A percentile compares a stretch with the other conserved stretches of the same genome.
phyloP scores from a whole-genome alignment of 805 yeast species.

The Jamesozyma lodderae region DNA sequence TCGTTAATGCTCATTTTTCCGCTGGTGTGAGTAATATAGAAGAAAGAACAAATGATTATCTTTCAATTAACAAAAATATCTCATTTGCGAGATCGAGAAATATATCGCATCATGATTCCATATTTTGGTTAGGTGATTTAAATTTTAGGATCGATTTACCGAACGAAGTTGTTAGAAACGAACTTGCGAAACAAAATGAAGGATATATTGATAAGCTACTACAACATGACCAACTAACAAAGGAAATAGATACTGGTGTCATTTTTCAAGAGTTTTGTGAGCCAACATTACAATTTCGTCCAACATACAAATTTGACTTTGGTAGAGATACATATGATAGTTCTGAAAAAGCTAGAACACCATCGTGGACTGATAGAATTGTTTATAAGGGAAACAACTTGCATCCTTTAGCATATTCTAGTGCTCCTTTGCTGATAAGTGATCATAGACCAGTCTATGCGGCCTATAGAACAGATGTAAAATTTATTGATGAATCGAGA shows the following conservation, averaged over 20 bases:
- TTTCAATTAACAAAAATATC: conserved; percentile 64
- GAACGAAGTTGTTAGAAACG: conserved; percentile 61
- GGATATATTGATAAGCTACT: conserved; percentile 37
- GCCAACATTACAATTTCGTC: conserved; percentile 64
- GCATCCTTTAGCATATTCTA: conserved; percentile 57
- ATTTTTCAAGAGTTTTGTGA: conserved; percentile 74
- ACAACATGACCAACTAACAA: conserved; percentile 68
- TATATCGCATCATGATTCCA: conserved; percentile 75
- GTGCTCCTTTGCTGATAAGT: conserved; percentile 56
- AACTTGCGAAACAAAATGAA: conserved; percentile 39
- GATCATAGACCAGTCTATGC: conserved; percentile 94
- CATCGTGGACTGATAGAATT: conserved; percentile 94
- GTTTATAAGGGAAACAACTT: conserved; percentile 51
- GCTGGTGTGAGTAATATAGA: conserved; percentile 78
- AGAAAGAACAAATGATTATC: conserved; percentile 80
- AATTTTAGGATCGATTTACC: conserved; percentile 70
- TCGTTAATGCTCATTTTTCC: conserved; percentile 86
- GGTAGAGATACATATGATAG: conserved; percentile 76
- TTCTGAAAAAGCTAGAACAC: conserved; percentile 85
- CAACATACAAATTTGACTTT: conserved; percentile 89
- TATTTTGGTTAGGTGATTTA: conserved; percentile 92
- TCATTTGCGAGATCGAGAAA: conserved; percentile 67
- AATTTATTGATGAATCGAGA: conserved; percentile 54
- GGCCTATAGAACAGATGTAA: conserved; percentile 57
- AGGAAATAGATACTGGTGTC: conserved; percentile 60